Evolutionary conservation across 352 stramenopile genomes (phyloP).

Genomic region (Phytophthora foliorum): DNA sequence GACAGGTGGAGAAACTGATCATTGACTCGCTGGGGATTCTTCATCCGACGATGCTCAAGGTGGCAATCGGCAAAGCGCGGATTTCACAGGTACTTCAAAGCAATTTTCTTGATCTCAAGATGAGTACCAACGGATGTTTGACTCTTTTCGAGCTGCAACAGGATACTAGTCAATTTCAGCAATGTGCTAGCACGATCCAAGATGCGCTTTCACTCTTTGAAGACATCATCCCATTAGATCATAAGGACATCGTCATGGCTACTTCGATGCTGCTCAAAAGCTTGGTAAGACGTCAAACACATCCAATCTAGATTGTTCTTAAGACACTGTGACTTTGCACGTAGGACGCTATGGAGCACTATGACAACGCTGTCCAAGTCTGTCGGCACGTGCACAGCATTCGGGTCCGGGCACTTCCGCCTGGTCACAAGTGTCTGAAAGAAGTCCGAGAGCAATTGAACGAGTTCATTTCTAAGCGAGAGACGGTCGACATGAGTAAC

Average conservation of each 20-base stretch:
- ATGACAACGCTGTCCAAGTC: constrained; percentile 32
- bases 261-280: constrained; percentile 51
- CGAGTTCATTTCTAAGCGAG: constrained; percentile 49
- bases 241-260: constrained; percentile 53
- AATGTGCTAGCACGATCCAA: constrained; percentile 36
- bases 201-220: constrained; percentile 48
- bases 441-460: constrained; percentile 40
- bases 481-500: constrained; percentile 40
- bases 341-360: constrained; percentile 26
- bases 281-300: constrained; percentile 42
- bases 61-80: constrained; percentile 51
- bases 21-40: constrained; percentile 49
- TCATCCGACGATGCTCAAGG: constrained; percentile 70
- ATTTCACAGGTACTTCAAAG: constrained; percentile 39
- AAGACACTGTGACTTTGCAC: background rate
- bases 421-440: constrained; percentile 23
- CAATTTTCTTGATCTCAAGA: background rate
- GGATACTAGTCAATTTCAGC: constrained; percentile 39
- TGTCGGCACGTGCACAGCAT: constrained; percentile 37
- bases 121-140: background rate
- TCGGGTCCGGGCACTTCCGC: constrained; percentile 10
- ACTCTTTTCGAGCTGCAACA: constrained; percentile 11
- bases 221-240: constrained; percentile 42
- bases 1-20: constrained; percentile 36
- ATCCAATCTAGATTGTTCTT: background rate